These are phyloP conservation scores for Kodamaea ohmeri DNA, from an alignment of 1,139 yeast genomes.

Conservation along the genomic window DNA sequence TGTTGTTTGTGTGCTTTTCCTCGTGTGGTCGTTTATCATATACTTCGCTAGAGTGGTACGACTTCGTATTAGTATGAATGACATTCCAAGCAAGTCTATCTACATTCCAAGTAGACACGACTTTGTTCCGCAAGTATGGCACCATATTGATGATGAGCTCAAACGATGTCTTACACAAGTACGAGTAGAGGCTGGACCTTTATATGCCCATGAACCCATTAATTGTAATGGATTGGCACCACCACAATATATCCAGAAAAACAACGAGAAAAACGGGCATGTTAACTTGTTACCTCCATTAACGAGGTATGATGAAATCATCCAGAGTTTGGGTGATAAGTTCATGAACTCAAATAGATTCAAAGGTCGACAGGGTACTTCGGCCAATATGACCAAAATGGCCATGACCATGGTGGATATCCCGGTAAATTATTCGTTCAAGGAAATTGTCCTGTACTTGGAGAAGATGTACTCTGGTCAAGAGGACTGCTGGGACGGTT, in stretches of 20 bases:
- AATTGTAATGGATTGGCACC: constrained; percentile 66
- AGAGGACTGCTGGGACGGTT: constrained; percentile 15
- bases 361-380: neutral
- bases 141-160: constrained; percentile 37
- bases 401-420: constrained; percentile 36
- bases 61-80: constrained; percentile 58
- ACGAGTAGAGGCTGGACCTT: constrained; percentile 51
- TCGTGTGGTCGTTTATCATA: constrained; percentile 47
- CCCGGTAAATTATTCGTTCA: constrained; percentile 46
- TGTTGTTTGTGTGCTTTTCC: constrained; percentile 63
- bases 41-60: constrained; percentile 56
- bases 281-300: constrained; percentile 54
- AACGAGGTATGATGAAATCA: constrained; percentile 62
- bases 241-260: constrained; percentile 36
- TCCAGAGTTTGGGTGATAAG: constrained; percentile 54
- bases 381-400: constrained; percentile 18
- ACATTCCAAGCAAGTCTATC: constrained; percentile 62
- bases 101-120: constrained; percentile 72
- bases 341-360: constrained; percentile 28
- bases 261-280: constrained; percentile 13
- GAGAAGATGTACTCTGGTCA: constrained; percentile 16
- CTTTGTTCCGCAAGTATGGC: constrained; percentile 50
- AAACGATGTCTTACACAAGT: constrained; percentile 45
- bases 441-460: constrained; percentile 38
- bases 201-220: constrained; percentile 34